Evolutionary conservation across 225 moss, liverwort and hornwort genomes (phyloP), one percentile per base, ranked within the genome.

Genomic region (Sphagnum tenellum): DNA sequence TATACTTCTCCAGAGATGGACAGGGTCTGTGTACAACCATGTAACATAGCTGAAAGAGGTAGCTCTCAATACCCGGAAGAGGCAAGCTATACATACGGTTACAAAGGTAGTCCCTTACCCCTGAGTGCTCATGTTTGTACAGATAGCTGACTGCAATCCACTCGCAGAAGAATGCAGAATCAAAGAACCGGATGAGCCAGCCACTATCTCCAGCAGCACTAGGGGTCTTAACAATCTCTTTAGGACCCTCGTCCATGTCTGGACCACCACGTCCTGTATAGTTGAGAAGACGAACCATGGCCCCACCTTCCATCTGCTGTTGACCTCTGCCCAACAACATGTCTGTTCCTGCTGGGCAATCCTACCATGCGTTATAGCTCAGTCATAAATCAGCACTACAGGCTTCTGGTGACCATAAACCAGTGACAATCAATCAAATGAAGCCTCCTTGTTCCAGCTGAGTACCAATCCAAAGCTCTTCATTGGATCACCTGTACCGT

Each of bases 101-200:
- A 74, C 98, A 98, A 57, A 98, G 79, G 57, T 98, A 98, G 75
- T 98, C 98, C 74, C 98, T 71, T 69, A 98, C 98, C 45, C 98
- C 98, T 48, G 93, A 87, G 78, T 98, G 98, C 62, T 98, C 98
- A 82, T 98, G 93, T 78, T 98, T 98, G 77, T 90, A 98, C 50
- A 98, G 81, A 79, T 98, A 98, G 84, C 98, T 98, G 75, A 98
- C 92, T 55, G 98, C 98, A 75, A 98, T 98, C 98, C 98, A 98
- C 90, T 89, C 98, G 69, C 93, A 90, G 75, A 98, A 98, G 74
- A 98, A 98, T 49, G 89, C 85, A 13, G 98, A 98, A 78, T 98
- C 98, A 10, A 98, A 98, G 84, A 98, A 93, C 70, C 98, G 90
- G 69, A 98, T 98, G 51, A 98, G 81, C 98, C 98, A 98, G 55